phyloP scores from a whole-genome alignment of 495 filamentous ascomycete species.

The Cryomyces antarcticus region DNA sequence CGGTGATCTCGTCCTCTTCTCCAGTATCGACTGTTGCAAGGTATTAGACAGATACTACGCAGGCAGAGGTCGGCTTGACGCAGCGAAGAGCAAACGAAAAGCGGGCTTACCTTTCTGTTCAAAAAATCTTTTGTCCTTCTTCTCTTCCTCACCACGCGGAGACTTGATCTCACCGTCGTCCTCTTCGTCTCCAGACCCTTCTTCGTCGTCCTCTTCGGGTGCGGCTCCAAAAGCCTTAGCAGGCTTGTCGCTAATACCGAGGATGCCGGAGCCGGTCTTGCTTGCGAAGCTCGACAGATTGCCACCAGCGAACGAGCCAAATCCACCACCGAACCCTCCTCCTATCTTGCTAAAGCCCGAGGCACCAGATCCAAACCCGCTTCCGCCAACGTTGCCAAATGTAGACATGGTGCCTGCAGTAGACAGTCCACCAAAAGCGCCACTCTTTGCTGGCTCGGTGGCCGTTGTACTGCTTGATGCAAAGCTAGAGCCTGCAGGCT shows the following conservation, averaged over 20 bases:
- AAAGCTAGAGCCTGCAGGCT: no score
- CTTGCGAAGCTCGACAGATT: constrained; percentile 46
- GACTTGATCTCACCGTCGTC: constrained; percentile 27
- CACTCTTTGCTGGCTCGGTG: no score
- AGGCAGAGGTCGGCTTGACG: not conserved
- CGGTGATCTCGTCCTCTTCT: constrained; percentile 43
- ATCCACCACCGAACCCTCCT: constrained; percentile 20
- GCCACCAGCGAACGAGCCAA: constrained; percentile 19
- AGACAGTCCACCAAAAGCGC: no score
- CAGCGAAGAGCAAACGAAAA: not conserved
- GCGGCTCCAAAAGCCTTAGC: constrained; percentile 51
- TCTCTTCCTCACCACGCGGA: constrained; percentile 23
- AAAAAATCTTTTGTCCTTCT: constrained; percentile 45
- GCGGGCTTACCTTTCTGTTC: constrained; percentile 40
- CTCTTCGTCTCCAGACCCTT: constrained; percentile 25
- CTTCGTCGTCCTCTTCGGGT: constrained; percentile 24
- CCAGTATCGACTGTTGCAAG: constrained; percentile 43
- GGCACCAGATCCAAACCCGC: constrained; percentile 14
- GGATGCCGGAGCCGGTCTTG: constrained; percentile 25
- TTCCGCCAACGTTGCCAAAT: constrained; percentile 11
- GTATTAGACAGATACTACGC: not conserved
- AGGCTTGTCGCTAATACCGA: constrained; percentile 33
- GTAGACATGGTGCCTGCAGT: not conserved
- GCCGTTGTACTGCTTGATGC: no score
- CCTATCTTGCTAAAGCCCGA: constrained; percentile 24